Percentiles rank a stretch among this genome's conserved stretches.
Evolutionary conservation across 2,329 filamentous ascomycete genomes (phyloP).

Genomic region (Cordyceps cateniannulata): DNA sequence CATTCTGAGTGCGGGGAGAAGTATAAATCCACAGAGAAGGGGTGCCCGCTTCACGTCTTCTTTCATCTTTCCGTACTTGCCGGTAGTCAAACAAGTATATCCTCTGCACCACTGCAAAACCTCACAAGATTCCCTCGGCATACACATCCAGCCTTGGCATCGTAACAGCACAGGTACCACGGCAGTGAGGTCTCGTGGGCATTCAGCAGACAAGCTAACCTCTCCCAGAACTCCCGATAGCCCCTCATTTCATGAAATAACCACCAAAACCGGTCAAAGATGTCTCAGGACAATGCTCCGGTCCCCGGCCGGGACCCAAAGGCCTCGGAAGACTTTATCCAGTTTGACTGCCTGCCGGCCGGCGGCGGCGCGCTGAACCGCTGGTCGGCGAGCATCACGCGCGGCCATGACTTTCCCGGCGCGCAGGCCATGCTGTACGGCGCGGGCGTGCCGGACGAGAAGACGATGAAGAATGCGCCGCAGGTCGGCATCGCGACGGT

Average conservation of each 20-base stretch:
- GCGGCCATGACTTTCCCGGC: slow-evolving; percentile 82
- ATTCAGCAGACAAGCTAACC: neutral
- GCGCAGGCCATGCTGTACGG: slow-evolving; percentile 97
- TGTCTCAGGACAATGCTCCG: neutral
- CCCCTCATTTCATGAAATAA: too few species aligned
- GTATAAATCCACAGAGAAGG: neutral
- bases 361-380: slow-evolving; percentile 63
- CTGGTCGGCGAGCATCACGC: slow-evolving; percentile 77
- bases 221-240: neutral
- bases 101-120: too few species aligned
- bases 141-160: neutral
- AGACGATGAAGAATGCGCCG: slow-evolving; percentile 83
- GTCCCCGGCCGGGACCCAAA: slow-evolving; percentile 30
- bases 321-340: slow-evolving; percentile 45
- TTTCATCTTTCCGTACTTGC: neutral
- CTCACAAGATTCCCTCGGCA: neutral
- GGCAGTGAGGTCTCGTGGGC: neutral
- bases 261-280: neutral
- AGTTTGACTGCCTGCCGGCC: slow-evolving; percentile 44
- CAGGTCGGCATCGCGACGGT: slow-evolving; percentile 88
- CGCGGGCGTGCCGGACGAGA: slow-evolving; percentile 74
- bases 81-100: too few species aligned
- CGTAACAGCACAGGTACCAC: neutral
- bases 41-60: neutral
- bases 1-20: neutral